Evolutionary conservation across 2,329 filamentous ascomycete species (phyloP), one percentile per base, ranked within the genome.

Genomic region (Clarireedia hainanense): DNA sequence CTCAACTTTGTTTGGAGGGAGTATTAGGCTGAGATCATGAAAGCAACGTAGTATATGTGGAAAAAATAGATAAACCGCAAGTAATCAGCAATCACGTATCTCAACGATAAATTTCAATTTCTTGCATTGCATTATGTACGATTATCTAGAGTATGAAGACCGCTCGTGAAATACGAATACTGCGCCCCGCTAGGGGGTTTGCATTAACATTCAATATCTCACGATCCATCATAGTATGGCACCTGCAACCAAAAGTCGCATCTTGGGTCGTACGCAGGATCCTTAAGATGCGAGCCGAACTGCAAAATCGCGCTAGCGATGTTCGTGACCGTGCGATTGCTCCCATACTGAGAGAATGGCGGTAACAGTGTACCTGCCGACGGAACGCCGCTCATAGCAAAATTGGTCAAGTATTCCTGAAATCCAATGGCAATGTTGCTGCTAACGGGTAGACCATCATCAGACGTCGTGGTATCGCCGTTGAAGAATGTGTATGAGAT

Each of bases 401-500:
- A 74, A 36, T 61, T 60, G 0, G 66, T 64, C 17, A 74, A 64
- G 57, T 70, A 71, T 23, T 66, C 60, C 55, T 75, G 72, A 42
- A 74, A 42, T 5, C 58, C 59, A 6, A 52, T 55, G 1, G 72
- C 72, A 1, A 73, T 55, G 1, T 58, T 60, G 0, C 57, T 54
- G 42, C 70, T 62, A 20, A 71, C 10, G 9, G 24, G 24, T 12
- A 26, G 12, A 3, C 37, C 37, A 42, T 20, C 2, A 40, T 20
- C 64, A 7, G 57, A 34, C 0, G 60, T 58, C 1, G 58, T 39
- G 2, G 61, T 65, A 34, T 64, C 62, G 14, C 69, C 69, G 37
- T 75, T 73, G 68, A 74, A 81, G 67, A 76, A 81, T 2, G 76
- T 78, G 60, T 78, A 81, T 0, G 71, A 56, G 3, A 79, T 58